Evolutionary conservation across 306 rosid genomes (phyloP).

Genomic region (Quercus robur): DNA sequence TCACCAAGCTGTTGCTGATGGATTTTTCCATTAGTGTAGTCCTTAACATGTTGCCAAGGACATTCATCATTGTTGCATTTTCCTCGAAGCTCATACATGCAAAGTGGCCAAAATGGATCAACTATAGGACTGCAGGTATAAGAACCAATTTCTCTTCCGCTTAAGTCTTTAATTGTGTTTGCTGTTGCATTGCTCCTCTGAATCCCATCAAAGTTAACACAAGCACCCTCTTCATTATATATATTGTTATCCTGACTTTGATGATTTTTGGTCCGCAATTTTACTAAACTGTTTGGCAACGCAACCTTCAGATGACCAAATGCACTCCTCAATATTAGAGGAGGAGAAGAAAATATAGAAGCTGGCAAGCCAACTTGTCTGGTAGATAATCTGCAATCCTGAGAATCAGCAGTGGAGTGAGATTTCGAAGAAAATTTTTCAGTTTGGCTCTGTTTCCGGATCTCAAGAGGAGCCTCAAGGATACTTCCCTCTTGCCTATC

Average conservation of each 20-base stretch:
- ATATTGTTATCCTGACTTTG: conserved; percentile 26
- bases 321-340: conserved; percentile 62
- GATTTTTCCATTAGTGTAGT: conserved; percentile 39
- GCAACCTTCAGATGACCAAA: conserved; percentile 53
- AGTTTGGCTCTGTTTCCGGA: conserved; percentile 34
- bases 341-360: conserved; percentile 23
- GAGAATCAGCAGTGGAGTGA: conserved; percentile 31
- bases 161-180: conserved; percentile 32
- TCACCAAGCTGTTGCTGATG: conserved; percentile 34
- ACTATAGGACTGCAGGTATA: conserved; percentile 53
- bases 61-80: conserved; percentile 98
- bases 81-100: conserved; percentile 97
- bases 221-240: conserved; percentile 27
- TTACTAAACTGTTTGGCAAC: conserved; percentile 32
- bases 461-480: conserved; percentile 38
- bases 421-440: conserved; percentile 34
- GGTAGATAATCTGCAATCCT: conserved; percentile 31
- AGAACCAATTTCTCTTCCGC: conserved; percentile 50
- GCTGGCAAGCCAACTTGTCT: conserved; percentile 32
- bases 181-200: conserved; percentile 28
- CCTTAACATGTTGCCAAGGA: conserved; percentile 92
- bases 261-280: conserved; percentile 26
- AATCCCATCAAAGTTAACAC: conserved; percentile 29
- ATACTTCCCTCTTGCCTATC: conserved; percentile 35
- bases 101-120: conserved; percentile 91